Evolutionary conservation across 345 rosid species (phyloP), one percentile per base, ranked within the genome.

Genomic region (Orychophragmus violaceus): DNA sequence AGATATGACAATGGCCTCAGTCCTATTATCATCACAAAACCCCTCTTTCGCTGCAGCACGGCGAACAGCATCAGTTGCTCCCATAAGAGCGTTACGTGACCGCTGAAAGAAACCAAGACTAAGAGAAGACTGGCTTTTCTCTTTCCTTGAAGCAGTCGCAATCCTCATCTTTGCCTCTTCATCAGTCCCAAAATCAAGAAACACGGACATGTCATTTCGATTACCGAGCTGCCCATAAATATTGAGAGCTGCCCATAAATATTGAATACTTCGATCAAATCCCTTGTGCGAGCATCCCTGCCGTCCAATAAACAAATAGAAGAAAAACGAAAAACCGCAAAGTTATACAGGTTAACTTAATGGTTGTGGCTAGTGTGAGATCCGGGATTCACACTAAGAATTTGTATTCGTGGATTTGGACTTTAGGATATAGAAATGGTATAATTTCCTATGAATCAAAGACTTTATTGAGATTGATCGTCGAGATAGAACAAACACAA

Each of bases 61-160:
- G 37, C 93, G 91, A 78, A 93, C 97, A 27, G 92, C 97, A 78
- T 93, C 98, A 55, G 98, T 97, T 42, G 98, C 98, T 76, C 98
- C 98, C 82, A 88, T 76, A 49, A 93, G 60, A 58, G 85, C 99
- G 83, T 88, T 88, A 19, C 98, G 85, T 33, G 97, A 93, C 65
- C 97, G 84, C 81, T 93, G 98, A 59, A 90, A 76, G 78, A 93
- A 93, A 45, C 95, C 86, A 75, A 83, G n/a, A n/a, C n/a, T n/a
- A n/a, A n/a, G 80, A 64, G 93, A 79, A 80, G 78, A 75, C 51
- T 81, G 91, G 4, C 78, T 45, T 81, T 83, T 92, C 60, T 92
- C 98, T 75, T 86, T 93, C 76, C 83, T 93, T 5, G 80, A 69
- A 64, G 76, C 52, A 62, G 76, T 66, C 45, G 39, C 59, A 28